These are phyloP conservation scores for Calonectria henricotiae DNA, from an alignment of 2,329 filamentous ascomycete genomes.

Conservation along the genomic window DNA sequence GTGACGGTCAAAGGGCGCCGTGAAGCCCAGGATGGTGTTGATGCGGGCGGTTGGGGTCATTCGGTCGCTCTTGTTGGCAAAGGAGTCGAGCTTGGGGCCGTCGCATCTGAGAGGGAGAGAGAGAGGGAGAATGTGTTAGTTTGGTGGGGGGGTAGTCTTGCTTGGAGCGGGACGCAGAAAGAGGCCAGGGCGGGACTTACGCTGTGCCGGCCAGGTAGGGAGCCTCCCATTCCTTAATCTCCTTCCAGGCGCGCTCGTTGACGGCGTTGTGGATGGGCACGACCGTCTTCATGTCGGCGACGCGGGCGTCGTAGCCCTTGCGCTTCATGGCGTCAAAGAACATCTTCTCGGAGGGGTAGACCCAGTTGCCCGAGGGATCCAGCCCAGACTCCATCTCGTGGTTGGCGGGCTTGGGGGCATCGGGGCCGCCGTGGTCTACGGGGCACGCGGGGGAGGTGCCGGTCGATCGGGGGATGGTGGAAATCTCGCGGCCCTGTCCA, in stretches of 20 bases:
- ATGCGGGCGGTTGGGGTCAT: constrained; percentile 88
- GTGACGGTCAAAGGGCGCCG: constrained; percentile 93
- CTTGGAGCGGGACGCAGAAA: constrained; percentile 24
- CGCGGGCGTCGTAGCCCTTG: constrained; percentile 83
- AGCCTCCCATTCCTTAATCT: constrained; percentile 92
- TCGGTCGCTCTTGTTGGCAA: constrained; percentile 79
- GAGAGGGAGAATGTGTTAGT: not conserved
- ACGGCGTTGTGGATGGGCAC: constrained; percentile 99
- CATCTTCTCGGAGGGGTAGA: constrained; percentile 97
- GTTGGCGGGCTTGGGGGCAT: constrained; percentile 71
- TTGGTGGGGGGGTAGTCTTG: too few relatives aligned
- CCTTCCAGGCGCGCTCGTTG: constrained; percentile 95
- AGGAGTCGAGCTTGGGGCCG: constrained; percentile 87
- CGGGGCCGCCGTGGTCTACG: constrained; percentile 57
- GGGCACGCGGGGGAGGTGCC: constrained; percentile 59
- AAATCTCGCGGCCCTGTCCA: constrained; percentile 80
- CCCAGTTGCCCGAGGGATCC: constrained; percentile 88
- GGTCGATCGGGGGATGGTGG: constrained; percentile 81
- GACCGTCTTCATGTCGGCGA: constrained; percentile 88
- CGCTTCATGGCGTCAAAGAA: constrained; percentile 98
- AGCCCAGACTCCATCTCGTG: constrained; percentile 84
- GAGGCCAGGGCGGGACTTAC: constrained; percentile 57
- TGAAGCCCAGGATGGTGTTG: constrained; percentile 90
- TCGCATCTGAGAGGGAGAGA: constrained; percentile 66
- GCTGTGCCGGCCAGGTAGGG: constrained; percentile 74